Evolutionary conservation across 805 yeast genomes (phyloP), one percentile per base, ranked within the genome.

Genomic region (Grigorovia yakushimaensis): DNA sequence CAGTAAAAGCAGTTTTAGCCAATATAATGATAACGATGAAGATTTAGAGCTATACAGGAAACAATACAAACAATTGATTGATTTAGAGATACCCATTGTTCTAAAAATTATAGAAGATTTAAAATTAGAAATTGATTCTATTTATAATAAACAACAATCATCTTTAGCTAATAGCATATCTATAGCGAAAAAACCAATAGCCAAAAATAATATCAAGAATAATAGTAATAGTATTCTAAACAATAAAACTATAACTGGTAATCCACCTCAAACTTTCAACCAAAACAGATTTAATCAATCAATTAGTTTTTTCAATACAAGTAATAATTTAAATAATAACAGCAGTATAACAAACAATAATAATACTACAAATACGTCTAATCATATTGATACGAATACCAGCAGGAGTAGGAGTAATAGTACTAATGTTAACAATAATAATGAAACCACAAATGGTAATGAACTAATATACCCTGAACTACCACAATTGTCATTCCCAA

Each of bases 51-150:
- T 60, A 4, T 50, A 56, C 41, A 53, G 51, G 49, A 51, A 54
- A 45, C 61, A 56, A 44, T 60, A 59, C 42, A 19, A 54, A 30
- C 60, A 62, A 46, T 49, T 59, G 50, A 46, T 61, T 41, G 53
- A 59, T 48, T 48, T 61, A 40, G 68, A 64, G 46, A 65, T 64
- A 5, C 67, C 68, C 8, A 58, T 61, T 5, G 61, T 64, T 2
- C 43, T 62, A 40, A 56, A 50, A 38, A 55, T 63, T 7, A 55
- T 59, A 2, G 65, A 61, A 41, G 64, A 62, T 45, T 42, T 64
- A 43, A 54, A 58, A 39, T 45, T 46, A 15, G 47, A 53, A 37
- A 47, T 64, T 11, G 63, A 60, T 39, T 15, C 37, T 11, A 50
- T 54, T 2, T 55, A 48, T 41, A 51, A 51, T 13, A 58, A 55